phyloP scores from a whole-genome alignment of 495 filamentous ascomycete genomes.

The Parachaetomium inaequale region DNA sequence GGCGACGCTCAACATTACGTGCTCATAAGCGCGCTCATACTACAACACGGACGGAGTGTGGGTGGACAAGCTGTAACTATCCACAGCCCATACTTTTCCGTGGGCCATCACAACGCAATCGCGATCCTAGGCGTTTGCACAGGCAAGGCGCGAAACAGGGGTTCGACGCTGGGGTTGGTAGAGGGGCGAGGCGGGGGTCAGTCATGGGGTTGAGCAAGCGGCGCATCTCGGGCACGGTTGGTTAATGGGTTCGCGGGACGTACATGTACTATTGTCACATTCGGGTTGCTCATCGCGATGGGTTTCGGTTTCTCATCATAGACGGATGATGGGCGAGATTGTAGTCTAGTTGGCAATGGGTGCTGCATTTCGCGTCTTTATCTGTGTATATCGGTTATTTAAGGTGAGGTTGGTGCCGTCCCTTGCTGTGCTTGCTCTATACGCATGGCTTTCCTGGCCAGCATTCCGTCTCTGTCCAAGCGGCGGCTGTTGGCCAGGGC shows the following conservation, averaged over 20 bases:
- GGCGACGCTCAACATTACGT: constrained; percentile 52
- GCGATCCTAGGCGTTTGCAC: constrained; percentile 11
- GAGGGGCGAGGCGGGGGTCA: constrained; percentile 10
- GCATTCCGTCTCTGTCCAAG: too few species aligned
- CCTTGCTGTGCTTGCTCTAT: too few species aligned
- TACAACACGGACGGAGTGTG: constrained; percentile 12
- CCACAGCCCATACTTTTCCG: constrained; percentile 13
- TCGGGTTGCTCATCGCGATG: constrained; percentile 42
- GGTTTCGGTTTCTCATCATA: constrained; percentile 38
- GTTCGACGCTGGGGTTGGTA: constrained; percentile 17
- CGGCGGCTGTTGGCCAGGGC: too few species aligned
- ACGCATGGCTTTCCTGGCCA: too few species aligned
- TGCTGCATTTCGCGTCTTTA: constrained; percentile 4
- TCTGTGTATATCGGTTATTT: not conserved
- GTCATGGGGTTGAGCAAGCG: constrained; percentile 27
- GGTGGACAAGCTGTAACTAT: constrained; percentile 28
- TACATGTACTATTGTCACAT: constrained; percentile 47
- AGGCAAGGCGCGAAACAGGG: constrained; percentile 3
- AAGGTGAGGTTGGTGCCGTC: not conserved
- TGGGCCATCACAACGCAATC: constrained; percentile 9
- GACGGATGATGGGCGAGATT: constrained; percentile 42
- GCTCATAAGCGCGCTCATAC: constrained; percentile 23
- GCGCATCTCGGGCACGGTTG: constrained; percentile 30
- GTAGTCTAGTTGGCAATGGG: constrained; percentile 43
- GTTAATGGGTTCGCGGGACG: constrained; percentile 33